A percentile compares a stretch with the other conserved stretches of the same genome.
Conservation (phyloP, 1,284 basidiomycete species). For the Austropuccinia psidii region DNA sequence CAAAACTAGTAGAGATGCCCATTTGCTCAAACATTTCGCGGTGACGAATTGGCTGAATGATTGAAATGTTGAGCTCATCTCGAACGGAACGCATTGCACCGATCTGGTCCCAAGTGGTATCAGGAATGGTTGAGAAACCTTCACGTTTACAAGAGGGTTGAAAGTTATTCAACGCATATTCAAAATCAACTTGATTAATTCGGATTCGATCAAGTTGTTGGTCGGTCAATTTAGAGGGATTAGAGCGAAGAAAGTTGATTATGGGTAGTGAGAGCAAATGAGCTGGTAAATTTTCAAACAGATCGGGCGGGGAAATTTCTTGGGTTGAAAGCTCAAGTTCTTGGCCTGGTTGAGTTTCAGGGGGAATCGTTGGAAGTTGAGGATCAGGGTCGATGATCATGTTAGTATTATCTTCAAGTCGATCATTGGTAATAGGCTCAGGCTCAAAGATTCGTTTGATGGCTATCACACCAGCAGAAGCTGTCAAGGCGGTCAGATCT, state of each 20-base stretch:
- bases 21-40: constrained; percentile 81
- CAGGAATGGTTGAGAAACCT: constrained; percentile 92
- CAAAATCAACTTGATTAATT: constrained; percentile 73
- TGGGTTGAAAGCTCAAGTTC: constrained; percentile 44
- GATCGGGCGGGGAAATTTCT: constrained; percentile 44
- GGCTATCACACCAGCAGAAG: constrained; percentile 88
- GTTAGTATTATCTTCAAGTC: not conserved
- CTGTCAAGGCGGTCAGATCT: constrained; percentile 79
- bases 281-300: constrained; percentile 51
- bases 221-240: constrained; percentile 69
- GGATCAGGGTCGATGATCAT: constrained; percentile 30
- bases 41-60: constrained; percentile 84
- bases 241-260: constrained; percentile 74
- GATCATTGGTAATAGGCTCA: constrained; percentile 5
- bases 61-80: constrained; percentile 92
- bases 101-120: constrained; percentile 88
- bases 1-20: constrained; percentile 77
- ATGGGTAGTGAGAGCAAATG: constrained; percentile 61
- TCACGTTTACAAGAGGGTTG: constrained; percentile 96
- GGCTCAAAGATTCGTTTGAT: constrained; percentile 87
- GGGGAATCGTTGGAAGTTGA: constrained; percentile 19
- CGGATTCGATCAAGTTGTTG: constrained; percentile 69
- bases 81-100: constrained; percentile 79
- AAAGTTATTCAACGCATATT: constrained; percentile 67
- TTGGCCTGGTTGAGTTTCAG: constrained; percentile 38